Evolutionary conservation across 148 eudicot species (phyloP).

Genomic region (Gaultheria prostrata): DNA sequence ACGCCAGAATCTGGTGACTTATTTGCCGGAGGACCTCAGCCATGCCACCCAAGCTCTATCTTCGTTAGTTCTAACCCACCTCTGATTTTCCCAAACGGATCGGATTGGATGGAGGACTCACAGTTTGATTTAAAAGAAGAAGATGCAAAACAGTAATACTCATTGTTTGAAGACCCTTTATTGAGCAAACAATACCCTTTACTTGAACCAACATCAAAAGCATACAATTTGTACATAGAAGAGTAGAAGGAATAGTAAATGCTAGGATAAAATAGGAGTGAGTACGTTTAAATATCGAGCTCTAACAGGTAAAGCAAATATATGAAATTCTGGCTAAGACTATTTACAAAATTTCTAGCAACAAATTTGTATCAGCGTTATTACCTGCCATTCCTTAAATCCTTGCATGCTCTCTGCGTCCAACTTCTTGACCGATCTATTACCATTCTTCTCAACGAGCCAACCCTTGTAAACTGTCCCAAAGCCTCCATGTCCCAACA

Average conservation of each 20-base stretch:
- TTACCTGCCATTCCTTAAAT: constrained; percentile 88
- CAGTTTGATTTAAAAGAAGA: background rate
- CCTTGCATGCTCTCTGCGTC: constrained; percentile 81
- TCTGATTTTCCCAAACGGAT: too few relatives aligned
- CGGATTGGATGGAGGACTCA: background rate
- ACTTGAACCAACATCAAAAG: background rate
- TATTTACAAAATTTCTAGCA: background rate
- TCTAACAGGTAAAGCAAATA: background rate
- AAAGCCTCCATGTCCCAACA: constrained; percentile 84
- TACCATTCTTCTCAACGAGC: constrained; percentile 52
- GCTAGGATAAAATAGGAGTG: too few relatives aligned
- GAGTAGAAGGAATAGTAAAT: background rate
- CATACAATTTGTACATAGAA: too few relatives aligned
- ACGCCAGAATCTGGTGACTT: too few relatives aligned
- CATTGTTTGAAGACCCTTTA: background rate
- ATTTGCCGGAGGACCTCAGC: too few relatives aligned
- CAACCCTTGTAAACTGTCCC: constrained; percentile 27
- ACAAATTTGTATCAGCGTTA: background rate
- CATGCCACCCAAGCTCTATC: too few relatives aligned
- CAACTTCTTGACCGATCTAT: constrained; percentile 58
- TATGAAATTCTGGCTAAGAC: background rate
- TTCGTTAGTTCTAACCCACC: too few relatives aligned
- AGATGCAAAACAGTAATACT: background rate
- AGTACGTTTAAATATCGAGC: background rate
- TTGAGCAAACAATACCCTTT: background rate